These are phyloP conservation scores for Suillus clintonianus DNA, from an alignment of 768 basidiomycete genomes.

Conservation along the genomic window DNA sequence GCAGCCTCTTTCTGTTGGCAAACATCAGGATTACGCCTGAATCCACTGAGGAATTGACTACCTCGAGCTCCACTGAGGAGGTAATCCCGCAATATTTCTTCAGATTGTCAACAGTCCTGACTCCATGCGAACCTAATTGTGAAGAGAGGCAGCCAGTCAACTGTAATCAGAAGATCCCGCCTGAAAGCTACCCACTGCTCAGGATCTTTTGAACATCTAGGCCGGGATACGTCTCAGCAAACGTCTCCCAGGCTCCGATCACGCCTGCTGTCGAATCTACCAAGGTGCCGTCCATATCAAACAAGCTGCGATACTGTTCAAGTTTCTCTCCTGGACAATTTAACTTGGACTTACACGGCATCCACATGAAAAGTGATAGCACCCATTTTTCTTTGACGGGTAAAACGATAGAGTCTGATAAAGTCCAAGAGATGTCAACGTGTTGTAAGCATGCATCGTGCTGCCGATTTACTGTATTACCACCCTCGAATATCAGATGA, in stretches of 20 bases:
- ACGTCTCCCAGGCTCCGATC: conserved; percentile 79
- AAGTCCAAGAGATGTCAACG: conserved; percentile 22
- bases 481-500: neutral
- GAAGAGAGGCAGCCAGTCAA: neutral
- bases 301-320: conserved; percentile 48
- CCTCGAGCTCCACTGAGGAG: conserved; percentile 70
- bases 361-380: conserved; percentile 37
- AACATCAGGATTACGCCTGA: conserved; percentile 6
- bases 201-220: conserved; percentile 64
- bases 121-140: conserved; percentile 70
- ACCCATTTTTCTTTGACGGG: conserved; percentile 22
- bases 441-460: neutral
- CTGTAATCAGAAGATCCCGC: neutral
- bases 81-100: conserved; percentile 67
- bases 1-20: conserved; percentile 59
- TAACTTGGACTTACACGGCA: conserved; percentile 37
- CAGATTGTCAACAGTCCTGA: conserved; percentile 83
- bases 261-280: conserved; percentile 85
- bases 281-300: conserved; percentile 85
- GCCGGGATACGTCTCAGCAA: conserved; percentile 65
- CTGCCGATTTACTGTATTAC: neutral
- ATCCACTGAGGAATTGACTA: conserved; percentile 26
- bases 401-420: conserved; percentile 2
- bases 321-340: neutral
- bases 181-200: conserved; percentile 48